Evolutionary conservation across 371 early-diverging fungal genomes (phyloP).

Genomic region (Actinomortierella ambigua): DNA sequence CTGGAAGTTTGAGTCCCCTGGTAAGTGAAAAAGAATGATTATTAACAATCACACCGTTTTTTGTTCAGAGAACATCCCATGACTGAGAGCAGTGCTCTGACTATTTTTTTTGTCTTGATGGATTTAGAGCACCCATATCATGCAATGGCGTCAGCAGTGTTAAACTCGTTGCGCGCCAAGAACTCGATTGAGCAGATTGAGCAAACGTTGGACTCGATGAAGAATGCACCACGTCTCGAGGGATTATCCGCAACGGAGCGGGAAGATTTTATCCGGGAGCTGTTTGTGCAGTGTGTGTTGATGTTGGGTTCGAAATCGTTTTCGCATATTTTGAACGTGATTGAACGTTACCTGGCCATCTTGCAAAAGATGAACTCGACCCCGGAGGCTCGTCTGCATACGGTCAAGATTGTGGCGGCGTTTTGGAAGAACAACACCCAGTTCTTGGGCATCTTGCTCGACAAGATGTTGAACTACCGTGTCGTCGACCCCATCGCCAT

Average conservation of each 20-base stretch:
- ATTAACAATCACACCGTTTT: not conserved
- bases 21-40: constrained; percentile 39
- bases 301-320: constrained; percentile 91
- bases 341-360: constrained; percentile 81
- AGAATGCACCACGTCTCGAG: constrained; percentile 41
- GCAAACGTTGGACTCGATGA: constrained; percentile 52
- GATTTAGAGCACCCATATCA: constrained; percentile 53
- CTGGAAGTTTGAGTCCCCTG: constrained; percentile 68
- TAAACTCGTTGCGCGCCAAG: constrained; percentile 64
- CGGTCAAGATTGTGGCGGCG: constrained; percentile 73
- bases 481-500: constrained; percentile 85
- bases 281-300: constrained; percentile 82
- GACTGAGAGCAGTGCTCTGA: not conserved
- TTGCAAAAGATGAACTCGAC: constrained; percentile 66
- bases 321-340: constrained; percentile 88
- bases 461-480: constrained; percentile 92
- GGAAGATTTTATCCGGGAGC: constrained; percentile 61
- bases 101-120: not conserved
- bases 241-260: constrained; percentile 49
- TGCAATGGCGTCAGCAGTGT: constrained; percentile 61
- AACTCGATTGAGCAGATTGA: constrained; percentile 68
- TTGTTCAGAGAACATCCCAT: not conserved
- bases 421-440: constrained; percentile 89
- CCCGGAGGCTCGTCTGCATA: constrained; percentile 66
- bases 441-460: constrained; percentile 87